phyloP scores from a whole-genome alignment of 441 rosid species.

The Pelargonium citronellum region DNA sequence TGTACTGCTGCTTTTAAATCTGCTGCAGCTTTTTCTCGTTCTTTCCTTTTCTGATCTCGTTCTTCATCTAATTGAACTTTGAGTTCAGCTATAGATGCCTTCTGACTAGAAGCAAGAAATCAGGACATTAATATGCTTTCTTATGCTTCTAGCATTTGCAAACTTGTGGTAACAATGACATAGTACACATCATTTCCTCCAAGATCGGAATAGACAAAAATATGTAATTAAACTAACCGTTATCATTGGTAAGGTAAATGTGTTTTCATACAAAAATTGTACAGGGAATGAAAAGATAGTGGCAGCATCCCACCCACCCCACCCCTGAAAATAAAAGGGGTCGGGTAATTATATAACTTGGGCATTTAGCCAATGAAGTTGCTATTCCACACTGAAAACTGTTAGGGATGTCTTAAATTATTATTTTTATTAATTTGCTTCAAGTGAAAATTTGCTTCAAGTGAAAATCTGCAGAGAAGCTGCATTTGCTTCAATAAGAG shows the following conservation, averaged over 20 bases:
- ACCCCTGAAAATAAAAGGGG: too few relatives aligned
- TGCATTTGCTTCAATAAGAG: neutral
- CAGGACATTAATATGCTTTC: conserved; percentile 8
- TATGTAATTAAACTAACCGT: too few relatives aligned
- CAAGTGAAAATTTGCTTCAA: too few relatives aligned
- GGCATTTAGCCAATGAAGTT: too few relatives aligned
- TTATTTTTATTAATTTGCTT: neutral
- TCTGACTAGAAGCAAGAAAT: conserved; percentile 55
- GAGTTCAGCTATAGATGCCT: conserved; percentile 63
- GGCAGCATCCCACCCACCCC: too few relatives aligned
- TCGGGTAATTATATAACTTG: too few relatives aligned
- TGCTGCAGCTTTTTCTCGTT: conserved; percentile 59
- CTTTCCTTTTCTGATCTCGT: conserved; percentile 74
- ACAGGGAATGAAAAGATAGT: too few relatives aligned
- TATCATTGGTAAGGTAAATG: too few relatives aligned
- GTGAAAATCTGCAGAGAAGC: too few relatives aligned
- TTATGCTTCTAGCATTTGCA: conserved; percentile 8
- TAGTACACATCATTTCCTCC: neutral
- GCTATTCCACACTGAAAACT: neutral
- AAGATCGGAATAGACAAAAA: neutral
- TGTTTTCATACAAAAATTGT: too few relatives aligned
- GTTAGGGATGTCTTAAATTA: conserved; percentile 2
- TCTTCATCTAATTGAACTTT: conserved; percentile 71
- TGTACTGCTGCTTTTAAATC: conserved; percentile 75
- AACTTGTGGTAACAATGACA: neutral